Base-by-base conservation (phyloP, 495 filamentous ascomycete genomes). In the Evansstolkia leycettana region DNA sequence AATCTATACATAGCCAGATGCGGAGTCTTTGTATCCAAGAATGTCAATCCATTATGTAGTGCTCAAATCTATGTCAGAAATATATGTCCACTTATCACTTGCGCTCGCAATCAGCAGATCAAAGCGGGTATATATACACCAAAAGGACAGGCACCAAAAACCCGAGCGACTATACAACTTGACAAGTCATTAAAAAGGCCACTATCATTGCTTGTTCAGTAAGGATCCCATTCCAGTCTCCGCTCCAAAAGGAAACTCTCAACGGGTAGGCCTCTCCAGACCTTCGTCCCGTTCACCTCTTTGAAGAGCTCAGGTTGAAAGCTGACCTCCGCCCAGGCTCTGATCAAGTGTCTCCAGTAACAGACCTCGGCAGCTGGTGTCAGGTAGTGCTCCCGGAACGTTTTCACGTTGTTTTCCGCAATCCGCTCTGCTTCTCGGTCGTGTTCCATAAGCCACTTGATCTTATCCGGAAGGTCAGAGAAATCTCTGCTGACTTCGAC, bases 281-380 rank as follows among this genome's bases (percentile, higher is more conserved):
- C 41, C n/a, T 41, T 39, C 23, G 38, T 42, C 6, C 38, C 41
- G 31, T 41, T 34, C 10, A 38, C 41, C 18, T 39, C 26, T 8
- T 46, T 43, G 38, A 41, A 52, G 27, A 45, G 52, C 12, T 43
- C 37, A 24, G 50, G 41, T 30, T 50, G 29, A 32, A 50, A 42
- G 18, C 27, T 36, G 18, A 64, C 58, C 18, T 33, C 39, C 11
- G 47, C 51, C 57, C 58, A 70, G 2, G 37, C 42, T 13, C 36
- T 41, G 10, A 68, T 43, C 45, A 72, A 37, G 23, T 42, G 39
- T 12, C 67, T 45, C 67, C 68, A 70, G 37, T 70, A 67, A 36
- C 63, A 70, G 8, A 59, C 52, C 33, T 64, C 52, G 0, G 65
- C 66, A 1, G 69, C 62, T 1, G 60, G 58, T n/a, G 66, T 67